These are phyloP conservation scores for Mortierella polycephala DNA, from an alignment of 371 early-diverging fungal genomes.

Conservation along the genomic window DNA sequence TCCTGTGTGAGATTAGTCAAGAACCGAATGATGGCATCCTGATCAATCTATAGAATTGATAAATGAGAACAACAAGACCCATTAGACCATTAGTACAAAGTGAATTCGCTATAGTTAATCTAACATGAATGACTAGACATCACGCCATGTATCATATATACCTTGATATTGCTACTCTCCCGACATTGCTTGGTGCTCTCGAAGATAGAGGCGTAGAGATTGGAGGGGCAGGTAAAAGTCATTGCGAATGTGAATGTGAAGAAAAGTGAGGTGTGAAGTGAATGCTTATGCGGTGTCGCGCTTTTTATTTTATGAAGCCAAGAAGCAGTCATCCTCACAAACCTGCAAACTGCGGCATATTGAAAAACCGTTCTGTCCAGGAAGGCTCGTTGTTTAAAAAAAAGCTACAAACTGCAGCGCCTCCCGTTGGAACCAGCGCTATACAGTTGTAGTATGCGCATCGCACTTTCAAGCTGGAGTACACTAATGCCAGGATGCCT, in stretches of 20 bases:
- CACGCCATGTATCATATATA: background rate
- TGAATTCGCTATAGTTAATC: too few species aligned
- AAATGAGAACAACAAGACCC: too few species aligned
- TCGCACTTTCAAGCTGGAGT: too few species aligned
- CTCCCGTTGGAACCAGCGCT: constrained; percentile 33
- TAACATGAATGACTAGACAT: background rate
- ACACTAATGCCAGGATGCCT: too few species aligned
- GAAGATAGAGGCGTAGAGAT: constrained; percentile 47
- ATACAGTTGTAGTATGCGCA: too few species aligned
- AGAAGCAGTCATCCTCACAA: too few species aligned
- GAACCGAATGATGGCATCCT: constrained; percentile 29
- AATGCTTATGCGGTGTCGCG: background rate
- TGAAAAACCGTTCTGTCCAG: too few species aligned
- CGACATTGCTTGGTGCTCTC: constrained; percentile 30
- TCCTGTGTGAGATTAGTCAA: constrained; percentile 44
- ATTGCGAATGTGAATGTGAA: constrained; percentile 14
- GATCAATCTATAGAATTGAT: constrained; percentile 28
- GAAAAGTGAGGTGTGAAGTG: background rate
- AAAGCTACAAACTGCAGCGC: too few species aligned
- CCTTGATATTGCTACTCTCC: constrained; percentile 48
- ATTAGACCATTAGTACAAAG: too few species aligned
- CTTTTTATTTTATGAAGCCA: too few species aligned
- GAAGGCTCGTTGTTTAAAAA: too few species aligned
- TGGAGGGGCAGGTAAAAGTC: constrained; percentile 47
- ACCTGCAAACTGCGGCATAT: too few species aligned